Percentiles rank a stretch among this genome's conserved stretches.
Evolutionary conservation across 768 basidiomycete species (phyloP).

Genomic region (Dentipellis sp.): DNA sequence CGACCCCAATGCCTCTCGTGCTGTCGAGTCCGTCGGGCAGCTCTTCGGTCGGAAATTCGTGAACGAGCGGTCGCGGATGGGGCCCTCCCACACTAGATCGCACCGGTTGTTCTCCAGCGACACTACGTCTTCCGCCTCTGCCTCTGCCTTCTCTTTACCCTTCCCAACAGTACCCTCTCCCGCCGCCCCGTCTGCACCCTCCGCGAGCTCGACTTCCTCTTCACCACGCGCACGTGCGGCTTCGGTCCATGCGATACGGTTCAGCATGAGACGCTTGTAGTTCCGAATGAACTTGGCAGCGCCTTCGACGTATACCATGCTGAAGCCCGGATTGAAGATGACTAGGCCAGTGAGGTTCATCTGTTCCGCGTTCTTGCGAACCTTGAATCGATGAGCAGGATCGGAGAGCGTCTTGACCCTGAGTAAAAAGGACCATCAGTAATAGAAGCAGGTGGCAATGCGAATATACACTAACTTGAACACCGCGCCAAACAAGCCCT

Average conservation of each 20-base stretch:
- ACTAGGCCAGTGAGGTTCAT: slow-evolving; percentile 80
- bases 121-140: slow-evolving; percentile 21
- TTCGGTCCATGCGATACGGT: slow-evolving; percentile 92
- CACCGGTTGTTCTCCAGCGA: slow-evolving; percentile 86
- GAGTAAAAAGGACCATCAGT: slow-evolving; percentile 2
- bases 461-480: slow-evolving; percentile 65
- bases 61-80: slow-evolving; percentile 75
- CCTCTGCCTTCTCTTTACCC: slow-evolving; percentile 26
- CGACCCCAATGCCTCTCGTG: slow-evolving; percentile 78
- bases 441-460: slow-evolving; percentile 1
- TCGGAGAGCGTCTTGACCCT: slow-evolving; percentile 87
- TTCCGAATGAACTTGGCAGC: slow-evolving; percentile 75
- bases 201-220: slow-evolving; percentile 62
- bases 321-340: slow-evolving; percentile 85
- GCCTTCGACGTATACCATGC: slow-evolving; percentile 91
- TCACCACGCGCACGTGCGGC: slow-evolving; percentile 69
- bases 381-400: slow-evolving; percentile 91
- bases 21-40: slow-evolving; percentile 77
- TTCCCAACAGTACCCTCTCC: slow-evolving; percentile 24
- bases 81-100: slow-evolving; percentile 89
- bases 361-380: slow-evolving; percentile 94
- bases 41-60: slow-evolving; percentile 70
- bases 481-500: slow-evolving; percentile 71
- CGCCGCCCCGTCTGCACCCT: slow-evolving; percentile 32
- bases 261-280: slow-evolving; percentile 80